A percentile compares a stretch with the other conserved stretches of the same genome.
Conservation (phyloP, 345 rosid genomes). For the Arabis alpina region DNA sequence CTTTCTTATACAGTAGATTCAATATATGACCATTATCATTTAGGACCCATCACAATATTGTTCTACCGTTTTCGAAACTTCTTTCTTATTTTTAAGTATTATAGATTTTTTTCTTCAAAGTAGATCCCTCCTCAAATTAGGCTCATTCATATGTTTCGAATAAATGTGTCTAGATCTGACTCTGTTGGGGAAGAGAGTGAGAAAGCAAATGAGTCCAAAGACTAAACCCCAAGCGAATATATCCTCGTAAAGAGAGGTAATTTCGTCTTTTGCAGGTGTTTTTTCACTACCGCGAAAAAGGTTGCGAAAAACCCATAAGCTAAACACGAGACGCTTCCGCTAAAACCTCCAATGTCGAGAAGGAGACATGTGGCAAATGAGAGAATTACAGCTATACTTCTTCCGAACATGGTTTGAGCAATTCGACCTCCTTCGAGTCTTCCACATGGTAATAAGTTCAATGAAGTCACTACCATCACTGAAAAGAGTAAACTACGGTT, state of each 20-base stretch:
- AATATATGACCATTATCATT: no score
- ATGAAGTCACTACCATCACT: constrained; percentile 96
- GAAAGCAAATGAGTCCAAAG: constrained; percentile 87
- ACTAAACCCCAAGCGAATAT: constrained; percentile 84
- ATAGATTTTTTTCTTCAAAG: no score
- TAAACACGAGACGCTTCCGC: constrained; percentile 85
- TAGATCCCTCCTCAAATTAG: no score
- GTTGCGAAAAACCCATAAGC: constrained; percentile 95
- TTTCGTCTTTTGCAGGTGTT: constrained; percentile 85
- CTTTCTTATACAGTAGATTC: no score
- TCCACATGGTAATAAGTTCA: constrained; percentile 92
- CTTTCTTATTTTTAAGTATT: no score
- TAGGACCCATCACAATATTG: no score
- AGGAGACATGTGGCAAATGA: constrained; percentile 78
- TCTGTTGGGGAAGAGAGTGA: constrained; percentile 79
- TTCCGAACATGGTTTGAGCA: constrained; percentile 90
- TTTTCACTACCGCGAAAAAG: constrained; percentile 94
- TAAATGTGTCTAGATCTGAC: no score
- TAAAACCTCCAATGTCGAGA: constrained; percentile 76
- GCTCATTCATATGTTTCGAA: no score
- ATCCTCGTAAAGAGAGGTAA: constrained; percentile 67
- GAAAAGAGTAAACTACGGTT: constrained; percentile 11
- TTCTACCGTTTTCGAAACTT: no score
- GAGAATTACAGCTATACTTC: constrained; percentile 71
- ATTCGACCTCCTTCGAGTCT: constrained; percentile 97